A percentile compares a stretch with the other conserved stretches of the same genome.
Conservation (phyloP, 768 basidiomycete species). For the Hemileccinum rubropunctum region DNA sequence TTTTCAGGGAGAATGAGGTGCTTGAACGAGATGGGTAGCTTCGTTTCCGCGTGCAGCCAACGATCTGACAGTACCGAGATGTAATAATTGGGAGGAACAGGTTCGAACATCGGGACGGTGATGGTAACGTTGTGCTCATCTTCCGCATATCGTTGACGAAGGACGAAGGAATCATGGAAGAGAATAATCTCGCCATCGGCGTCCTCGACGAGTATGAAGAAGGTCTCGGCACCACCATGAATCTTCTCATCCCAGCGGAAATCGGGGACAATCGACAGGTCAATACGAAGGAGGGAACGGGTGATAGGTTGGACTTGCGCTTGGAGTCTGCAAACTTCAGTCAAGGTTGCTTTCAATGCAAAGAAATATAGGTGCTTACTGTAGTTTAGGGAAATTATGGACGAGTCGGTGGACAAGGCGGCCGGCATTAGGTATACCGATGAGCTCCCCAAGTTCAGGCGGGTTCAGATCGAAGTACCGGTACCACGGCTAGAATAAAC, state of each 20-base stretch:
- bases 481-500: slow-evolving; percentile 74
- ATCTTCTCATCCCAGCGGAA: slow-evolving; percentile 98
- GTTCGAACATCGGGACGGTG: slow-evolving; percentile 95
- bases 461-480: slow-evolving; percentile 92
- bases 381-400: slow-evolving; percentile 94
- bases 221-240: slow-evolving; percentile 84
- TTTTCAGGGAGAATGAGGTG: slow-evolving; percentile 97
- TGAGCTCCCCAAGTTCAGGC: slow-evolving; percentile 92
- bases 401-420: slow-evolving; percentile 89
- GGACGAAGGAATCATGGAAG: slow-evolving; percentile 90
- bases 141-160: slow-evolving; percentile 88
- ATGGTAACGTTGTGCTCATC: slow-evolving; percentile 94
- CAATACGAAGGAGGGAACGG: slow-evolving; percentile 85
- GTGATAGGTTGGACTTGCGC: slow-evolving; percentile 98
- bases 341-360: background rate
- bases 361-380: slow-evolving; percentile 43
- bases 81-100: slow-evolving; percentile 97
- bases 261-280: slow-evolving; percentile 93
- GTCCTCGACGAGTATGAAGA: slow-evolving; percentile 93
- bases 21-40: slow-evolving; percentile 95
- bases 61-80: slow-evolving; percentile 93
- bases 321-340: slow-evolving; percentile 54
- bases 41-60: slow-evolving; percentile 94
- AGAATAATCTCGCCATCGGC: slow-evolving; percentile 96
- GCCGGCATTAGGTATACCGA: slow-evolving; percentile 92